Evolutionary conservation across 2,329 filamentous ascomycete genomes (phyloP), one percentile per base, ranked within the genome.

Genomic region (Nemania serpens): DNA sequence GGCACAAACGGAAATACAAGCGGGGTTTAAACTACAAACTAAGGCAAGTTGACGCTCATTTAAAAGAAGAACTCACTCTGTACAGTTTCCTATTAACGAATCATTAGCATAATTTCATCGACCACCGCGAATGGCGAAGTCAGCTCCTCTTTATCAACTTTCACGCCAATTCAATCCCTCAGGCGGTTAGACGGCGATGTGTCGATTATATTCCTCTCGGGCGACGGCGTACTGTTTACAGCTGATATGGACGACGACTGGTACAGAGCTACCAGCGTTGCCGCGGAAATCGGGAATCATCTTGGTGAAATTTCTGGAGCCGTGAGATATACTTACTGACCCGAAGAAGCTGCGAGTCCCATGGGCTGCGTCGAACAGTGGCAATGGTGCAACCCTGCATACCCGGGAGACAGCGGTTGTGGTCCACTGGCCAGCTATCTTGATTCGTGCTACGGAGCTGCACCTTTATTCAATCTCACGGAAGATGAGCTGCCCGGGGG

Each of bases 231-330:
- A 3, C 0, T 2, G 2, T 66, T 66, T 17, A 13, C 4, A 2
- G 18, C 65, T 4, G 18, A 18, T 7, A 53, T 51, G n/a, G 48
- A 61, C 2, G 67, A 65, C n/a, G 53, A 57, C 1, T 69, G 66
- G 67, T 69, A 69, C n/a, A 49, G 42, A 11, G 62, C 56, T 2
- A 66, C 47, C n/a, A n/a, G n/a, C n/a, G n/a, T n/a, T n/a, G n/a
- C n/a, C n/a, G n/a, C n/a, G n/a, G n/a, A n/a, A n/a, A n/a, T n/a
- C n/a, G n/a, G n/a, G n/a, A n/a, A n/a, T n/a, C n/a, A n/a, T n/a
- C n/a, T n/a, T n/a, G n/a, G n/a, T n/a, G n/a, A n/a, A n/a, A n/a
- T n/a, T n/a, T n/a, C n/a, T n/a, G n/a, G n/a, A n/a, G n/a, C n/a
- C n/a, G n/a, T n/a, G n/a, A n/a, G n/a, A n/a, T n/a, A n/a, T n/a